Conservation (phyloP, 306 rosid species). For the Aeschynomene evenia region DNA sequence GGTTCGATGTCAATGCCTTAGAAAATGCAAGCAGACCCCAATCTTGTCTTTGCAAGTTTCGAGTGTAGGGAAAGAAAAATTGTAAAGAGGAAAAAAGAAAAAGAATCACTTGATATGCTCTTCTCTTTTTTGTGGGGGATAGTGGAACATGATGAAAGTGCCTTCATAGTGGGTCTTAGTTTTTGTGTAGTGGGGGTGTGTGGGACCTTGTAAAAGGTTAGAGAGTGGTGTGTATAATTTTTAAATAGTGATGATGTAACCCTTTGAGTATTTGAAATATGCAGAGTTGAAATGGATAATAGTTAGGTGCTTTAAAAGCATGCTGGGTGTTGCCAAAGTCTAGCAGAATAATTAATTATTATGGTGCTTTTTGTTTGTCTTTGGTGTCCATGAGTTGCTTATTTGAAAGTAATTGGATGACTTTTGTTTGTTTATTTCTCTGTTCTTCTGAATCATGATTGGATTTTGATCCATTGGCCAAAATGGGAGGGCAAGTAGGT, state of each 20-base stretch:
- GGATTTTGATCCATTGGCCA: slow-evolving; percentile 41
- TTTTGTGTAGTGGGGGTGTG: slow-evolving; percentile 80
- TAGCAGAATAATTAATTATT: slow-evolving; percentile 44
- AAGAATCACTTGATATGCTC: slow-evolving; percentile 72
- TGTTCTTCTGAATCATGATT: slow-evolving; percentile 44
- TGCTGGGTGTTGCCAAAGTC: slow-evolving; percentile 41
- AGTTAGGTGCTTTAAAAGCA: slow-evolving; percentile 49
- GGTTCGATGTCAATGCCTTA: slow-evolving; percentile 74
- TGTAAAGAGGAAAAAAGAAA: no score
- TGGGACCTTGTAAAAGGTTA: slow-evolving; percentile 76
- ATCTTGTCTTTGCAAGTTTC: slow-evolving; percentile 57
- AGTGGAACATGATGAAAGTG: slow-evolving; percentile 88
- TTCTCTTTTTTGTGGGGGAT: slow-evolving; percentile 43
- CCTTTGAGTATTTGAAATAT: slow-evolving; percentile 34
- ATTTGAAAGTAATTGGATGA: slow-evolving; percentile 31
- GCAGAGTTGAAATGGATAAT: slow-evolving; percentile 41
- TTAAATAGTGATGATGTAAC: slow-evolving; percentile 39
- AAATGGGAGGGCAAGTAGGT: slow-evolving; percentile 20
- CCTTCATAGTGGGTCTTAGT: slow-evolving; percentile 66
- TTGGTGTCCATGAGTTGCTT: slow-evolving; percentile 33
- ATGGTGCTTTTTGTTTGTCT: slow-evolving; percentile 48
- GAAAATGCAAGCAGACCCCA: slow-evolving; percentile 60
- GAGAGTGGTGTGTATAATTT: slow-evolving; percentile 49
- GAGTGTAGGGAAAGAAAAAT: slow-evolving; percentile 56
- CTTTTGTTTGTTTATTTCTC: slow-evolving; percentile 35